phyloP scores from a whole-genome alignment of 768 basidiomycete species.

The Suillus americanus region DNA sequence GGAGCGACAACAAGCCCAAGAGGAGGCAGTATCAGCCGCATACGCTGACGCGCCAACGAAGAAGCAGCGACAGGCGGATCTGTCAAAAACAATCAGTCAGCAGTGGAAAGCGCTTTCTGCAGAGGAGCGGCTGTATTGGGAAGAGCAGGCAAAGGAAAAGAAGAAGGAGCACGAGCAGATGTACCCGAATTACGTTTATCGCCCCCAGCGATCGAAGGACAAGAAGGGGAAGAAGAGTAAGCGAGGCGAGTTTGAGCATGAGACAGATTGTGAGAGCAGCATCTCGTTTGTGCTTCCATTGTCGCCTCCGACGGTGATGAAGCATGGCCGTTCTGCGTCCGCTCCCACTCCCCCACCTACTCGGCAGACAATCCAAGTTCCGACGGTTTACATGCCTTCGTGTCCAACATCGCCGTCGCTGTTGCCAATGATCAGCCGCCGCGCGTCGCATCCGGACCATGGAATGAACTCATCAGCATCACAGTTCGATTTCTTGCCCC shows the following conservation, averaged over 20 bases:
- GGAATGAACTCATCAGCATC: slow-evolving; percentile 40
- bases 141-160: slow-evolving; percentile 73
- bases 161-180: slow-evolving; percentile 76
- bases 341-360: slow-evolving; percentile 66
- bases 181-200: slow-evolving; percentile 79
- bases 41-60: slow-evolving; percentile 43
- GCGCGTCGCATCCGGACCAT: slow-evolving; percentile 52
- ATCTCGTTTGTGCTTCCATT: slow-evolving; percentile 46
- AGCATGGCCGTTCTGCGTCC: slow-evolving; percentile 46
- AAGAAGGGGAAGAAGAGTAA: slow-evolving; percentile 48
- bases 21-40: slow-evolving; percentile 39
- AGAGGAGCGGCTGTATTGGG: slow-evolving; percentile 74
- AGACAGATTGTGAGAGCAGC: slow-evolving; percentile 53
- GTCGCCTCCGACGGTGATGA: slow-evolving; percentile 40
- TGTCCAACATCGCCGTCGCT: slow-evolving; percentile 62
- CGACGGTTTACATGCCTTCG: slow-evolving; percentile 61
- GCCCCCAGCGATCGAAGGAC: slow-evolving; percentile 57
- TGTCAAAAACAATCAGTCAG: slow-evolving; percentile 80
- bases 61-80: slow-evolving; percentile 77
- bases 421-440: slow-evolving; percentile 57
- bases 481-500: slow-evolving; percentile 57
- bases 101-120: slow-evolving; percentile 70
- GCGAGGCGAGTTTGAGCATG: slow-evolving; percentile 32
- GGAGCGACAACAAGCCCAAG: slow-evolving; percentile 58
- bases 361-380: slow-evolving; percentile 68